phyloP scores from a whole-genome alignment of 768 basidiomycete species.

The Amanita molliuscula region DNA sequence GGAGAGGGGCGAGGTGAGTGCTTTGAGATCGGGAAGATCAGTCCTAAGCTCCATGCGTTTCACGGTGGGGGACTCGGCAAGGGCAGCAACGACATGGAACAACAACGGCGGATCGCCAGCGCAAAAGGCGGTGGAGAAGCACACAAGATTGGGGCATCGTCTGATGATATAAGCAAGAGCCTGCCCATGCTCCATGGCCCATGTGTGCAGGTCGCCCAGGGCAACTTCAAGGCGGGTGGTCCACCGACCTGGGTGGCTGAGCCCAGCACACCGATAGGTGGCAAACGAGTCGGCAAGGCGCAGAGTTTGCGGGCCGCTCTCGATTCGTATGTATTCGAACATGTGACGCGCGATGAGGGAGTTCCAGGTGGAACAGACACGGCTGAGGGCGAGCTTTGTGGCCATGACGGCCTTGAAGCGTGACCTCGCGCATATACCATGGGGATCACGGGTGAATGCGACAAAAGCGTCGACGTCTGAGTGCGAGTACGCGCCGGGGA shows the following conservation, averaged over 20 bases:
- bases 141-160: conserved; percentile 15
- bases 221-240: conserved; percentile 17
- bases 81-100: conserved; percentile 8
- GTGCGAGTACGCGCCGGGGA: conserved; percentile 16
- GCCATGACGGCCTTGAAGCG: conserved; percentile 12
- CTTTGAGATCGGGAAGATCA: conserved; percentile 6
- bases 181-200: conserved; percentile 11
- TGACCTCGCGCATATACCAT: conserved; percentile 12
- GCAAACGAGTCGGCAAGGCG: conserved; percentile 10
- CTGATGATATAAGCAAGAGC: conserved; percentile 14
- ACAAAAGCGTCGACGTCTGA: conserved; percentile 13
- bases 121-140: conserved; percentile 16
- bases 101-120: conserved; percentile 9
- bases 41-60: conserved; percentile 15
- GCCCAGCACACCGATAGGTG: background rate
- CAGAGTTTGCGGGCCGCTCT: conserved; percentile 13
- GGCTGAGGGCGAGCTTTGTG: conserved; percentile 13
- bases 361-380: conserved; percentile 15
- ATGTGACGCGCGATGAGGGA: conserved; percentile 9
- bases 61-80: conserved; percentile 8
- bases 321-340: conserved; percentile 15
- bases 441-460: conserved; percentile 15
- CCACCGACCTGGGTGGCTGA: conserved; percentile 7
- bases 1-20: conserved; percentile 7
- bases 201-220: conserved; percentile 13